Conservation (phyloP, 208 protist genomes). For the Angomonas ambiguus region DNA sequence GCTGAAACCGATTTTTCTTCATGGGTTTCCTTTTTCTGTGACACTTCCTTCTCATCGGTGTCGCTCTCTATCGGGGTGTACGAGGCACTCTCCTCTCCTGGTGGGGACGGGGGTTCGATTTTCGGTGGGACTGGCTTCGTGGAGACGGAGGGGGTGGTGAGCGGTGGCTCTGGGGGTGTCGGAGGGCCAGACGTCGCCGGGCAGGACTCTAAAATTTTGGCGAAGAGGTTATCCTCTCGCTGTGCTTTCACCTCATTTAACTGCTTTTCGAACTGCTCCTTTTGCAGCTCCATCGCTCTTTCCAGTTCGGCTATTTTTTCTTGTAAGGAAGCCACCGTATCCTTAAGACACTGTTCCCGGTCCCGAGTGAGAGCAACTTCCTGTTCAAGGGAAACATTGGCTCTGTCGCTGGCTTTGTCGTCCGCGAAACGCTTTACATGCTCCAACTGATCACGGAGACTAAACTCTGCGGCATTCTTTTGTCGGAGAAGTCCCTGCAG, state of each 20-base stretch:
- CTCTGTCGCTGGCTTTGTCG: conserved; percentile 14
- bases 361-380: conserved; percentile 26
- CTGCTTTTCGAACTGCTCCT: conserved; percentile 18
- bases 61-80: not conserved
- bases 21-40: not conserved
- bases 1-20: not conserved
- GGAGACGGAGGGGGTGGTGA: not conserved
- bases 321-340: conserved; percentile 11
- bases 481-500: conserved; percentile 51
- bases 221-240: conserved; percentile 12
- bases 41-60: not conserved
- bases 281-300: conserved; percentile 15
- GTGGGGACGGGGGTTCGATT: not conserved
- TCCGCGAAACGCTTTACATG: conserved; percentile 16
- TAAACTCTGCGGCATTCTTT: conserved; percentile 28
- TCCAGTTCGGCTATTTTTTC: conserved; percentile 12
- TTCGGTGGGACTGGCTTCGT: not conserved
- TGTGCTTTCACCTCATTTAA: conserved; percentile 15
- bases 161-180: not conserved
- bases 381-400: conserved; percentile 8
- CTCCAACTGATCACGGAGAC: conserved; percentile 31
- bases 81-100: not conserved
- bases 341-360: conserved; percentile 22
- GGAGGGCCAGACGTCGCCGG: not conserved
- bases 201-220: conserved; percentile 11